Percentiles rank a stretch among this genome's conserved stretches.
Conservation (phyloP, 1,139 yeast genomes). For the Yarrowia galli region DNA sequence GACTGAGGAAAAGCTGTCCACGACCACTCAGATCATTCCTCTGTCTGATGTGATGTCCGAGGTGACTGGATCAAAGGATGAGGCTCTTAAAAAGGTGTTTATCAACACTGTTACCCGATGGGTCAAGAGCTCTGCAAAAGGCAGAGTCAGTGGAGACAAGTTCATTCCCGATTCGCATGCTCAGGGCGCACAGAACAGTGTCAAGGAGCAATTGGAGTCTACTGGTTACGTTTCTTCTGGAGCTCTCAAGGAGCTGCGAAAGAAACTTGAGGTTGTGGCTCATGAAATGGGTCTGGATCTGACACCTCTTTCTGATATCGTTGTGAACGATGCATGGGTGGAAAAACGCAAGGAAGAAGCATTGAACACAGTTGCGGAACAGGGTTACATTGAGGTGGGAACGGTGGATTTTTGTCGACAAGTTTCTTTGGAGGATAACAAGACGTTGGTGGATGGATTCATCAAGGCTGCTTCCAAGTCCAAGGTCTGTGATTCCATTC, state of each 20-base stretch:
- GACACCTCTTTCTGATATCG: slow-evolving; percentile 2
- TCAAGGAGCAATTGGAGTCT: background rate
- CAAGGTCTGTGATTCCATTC: slow-evolving; percentile 13
- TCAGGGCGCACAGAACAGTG: slow-evolving; percentile 19
- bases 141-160: slow-evolving; percentile 17
- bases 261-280: slow-evolving; percentile 24
- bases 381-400: slow-evolving; percentile 15
- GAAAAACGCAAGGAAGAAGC: slow-evolving; percentile 6
- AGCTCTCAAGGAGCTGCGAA: slow-evolving; percentile 21
- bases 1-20: slow-evolving; percentile 1
- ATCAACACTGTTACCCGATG: background rate
- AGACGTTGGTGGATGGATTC: slow-evolving; percentile 5
- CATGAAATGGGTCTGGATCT: slow-evolving; percentile 19
- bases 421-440: slow-evolving; percentile 22
- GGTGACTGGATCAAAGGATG: slow-evolving; percentile 9
- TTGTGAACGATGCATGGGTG: slow-evolving; percentile 22
- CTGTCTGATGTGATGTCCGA: background rate
- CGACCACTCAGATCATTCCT: background rate
- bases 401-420: slow-evolving; percentile 28
- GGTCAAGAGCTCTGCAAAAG: slow-evolving; percentile 5
- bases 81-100: slow-evolving; percentile 7
- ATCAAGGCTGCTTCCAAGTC: slow-evolving; percentile 18
- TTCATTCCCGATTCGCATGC: slow-evolving; percentile 25
- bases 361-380: background rate
- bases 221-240: slow-evolving; percentile 1